A percentile compares a stretch with the other conserved stretches of the same genome.
Conservation (phyloP, 2,329 filamentous ascomycete genomes). For the Dothideomycetidae sp. region DNA sequence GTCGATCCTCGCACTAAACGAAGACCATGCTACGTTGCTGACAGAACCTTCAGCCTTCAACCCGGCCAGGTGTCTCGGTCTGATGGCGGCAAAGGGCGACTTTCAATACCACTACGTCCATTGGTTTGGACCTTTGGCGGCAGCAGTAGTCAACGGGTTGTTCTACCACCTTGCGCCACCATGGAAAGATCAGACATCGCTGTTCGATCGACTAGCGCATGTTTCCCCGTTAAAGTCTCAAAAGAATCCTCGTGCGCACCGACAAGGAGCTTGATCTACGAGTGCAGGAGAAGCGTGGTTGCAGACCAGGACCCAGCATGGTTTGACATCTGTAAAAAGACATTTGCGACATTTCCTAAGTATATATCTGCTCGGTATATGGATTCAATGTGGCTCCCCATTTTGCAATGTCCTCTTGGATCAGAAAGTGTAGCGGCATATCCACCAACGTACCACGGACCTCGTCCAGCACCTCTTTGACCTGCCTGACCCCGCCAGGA, state of each 20-base stretch:
- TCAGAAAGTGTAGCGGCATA: slow-evolving; percentile 82
- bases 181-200: too few relatives aligned
- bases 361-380: slow-evolving; percentile 34
- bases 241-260: too few relatives aligned
- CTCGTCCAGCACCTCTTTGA: slow-evolving; percentile 54
- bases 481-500: slow-evolving; percentile 29
- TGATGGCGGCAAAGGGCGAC: slow-evolving; percentile 22
- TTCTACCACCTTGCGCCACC: slow-evolving; percentile 20
- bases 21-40: too few relatives aligned
- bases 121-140: slow-evolving; percentile 20
- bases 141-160: slow-evolving; percentile 21
- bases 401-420: slow-evolving; percentile 74
- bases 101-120: slow-evolving; percentile 24
- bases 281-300: too few relatives aligned
- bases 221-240: too few relatives aligned
- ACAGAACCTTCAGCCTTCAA: slow-evolving; percentile 18
- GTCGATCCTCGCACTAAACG: slow-evolving; percentile 8
- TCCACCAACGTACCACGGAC: slow-evolving; percentile 56
- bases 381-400: slow-evolving; percentile 50
- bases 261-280: too few relatives aligned
- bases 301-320: too few relatives aligned
- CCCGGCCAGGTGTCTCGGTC: slow-evolving; percentile 23
- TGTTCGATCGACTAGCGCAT: too few relatives aligned
- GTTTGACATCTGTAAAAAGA: too few relatives aligned
- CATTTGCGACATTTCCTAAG: slow-evolving; percentile 33